Evolutionary conservation across 352 stramenopile species (phyloP), one percentile per base, ranked within the genome.

Genomic region (Phytophthora aleatoria): DNA sequence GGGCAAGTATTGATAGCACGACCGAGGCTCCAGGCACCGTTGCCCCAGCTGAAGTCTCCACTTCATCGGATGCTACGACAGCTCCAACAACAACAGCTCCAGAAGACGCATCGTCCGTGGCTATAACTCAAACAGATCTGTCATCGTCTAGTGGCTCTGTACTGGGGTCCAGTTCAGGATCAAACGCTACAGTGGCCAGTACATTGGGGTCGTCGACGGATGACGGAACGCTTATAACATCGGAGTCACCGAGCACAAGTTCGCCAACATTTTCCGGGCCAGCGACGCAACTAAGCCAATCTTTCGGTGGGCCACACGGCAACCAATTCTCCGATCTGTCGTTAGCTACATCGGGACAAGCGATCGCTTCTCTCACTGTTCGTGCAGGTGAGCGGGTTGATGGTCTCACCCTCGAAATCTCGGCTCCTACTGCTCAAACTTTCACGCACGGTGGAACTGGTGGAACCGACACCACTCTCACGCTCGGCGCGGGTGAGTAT

Each of bases 381-480:
- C 41, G 57, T 12, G 50, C 50, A 2, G 50, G 31, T 4, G 36
- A 72, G 50, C 63, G 57, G 20, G 33, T 73, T 5, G 57, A 72
- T n/a, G 68, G 68, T 30, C 36, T 76, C 20, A 60, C 24, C 4
- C 31, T 76, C 26, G 41, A 57, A 6, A 60, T 73, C n/a, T 57
- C 52, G 5, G 38, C 47, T 0, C 68, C 68, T 0, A 67, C 51
- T 13, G 20, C 47, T 0, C 4, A 52, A 12, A 58, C 39, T 31
- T 69, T 66, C 15, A 69, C 50, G 1, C 67, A 75, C 13, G 67
- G 67, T 5, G 62, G 63, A 31, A 69, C 51, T 38, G 62, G 63
- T 11, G 67, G 67, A 8, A n/a, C 59, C 5, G 28, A n/a, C 2
- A 42, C 65, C 8, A 36, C 28, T 2, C 42, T 72, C 2, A 44